Evolutionary conservation across 2,329 filamentous ascomycete genomes (phyloP), one percentile per base, ranked within the genome.

Genomic region (Teratosphaeria nubilosa): DNA sequence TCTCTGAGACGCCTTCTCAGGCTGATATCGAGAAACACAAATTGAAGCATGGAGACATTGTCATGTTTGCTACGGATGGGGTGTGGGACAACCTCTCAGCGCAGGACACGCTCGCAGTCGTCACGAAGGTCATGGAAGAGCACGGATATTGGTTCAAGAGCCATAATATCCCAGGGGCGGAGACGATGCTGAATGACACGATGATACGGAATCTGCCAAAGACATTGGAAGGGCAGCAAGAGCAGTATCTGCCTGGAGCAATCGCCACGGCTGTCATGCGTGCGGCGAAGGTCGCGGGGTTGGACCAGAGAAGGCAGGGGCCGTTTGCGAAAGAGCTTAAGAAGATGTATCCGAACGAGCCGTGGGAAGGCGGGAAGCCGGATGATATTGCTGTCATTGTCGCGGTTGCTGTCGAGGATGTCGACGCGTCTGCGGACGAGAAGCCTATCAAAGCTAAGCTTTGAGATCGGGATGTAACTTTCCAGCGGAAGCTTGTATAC

Each of bases 261-360:
- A 77, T 99, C 5, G 92, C 94, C 0, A 83, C 86, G 2, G 86
- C 88, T 37, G 86, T 99, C 58, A 86, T 90, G 16, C 79, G 81
- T 10, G 88, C 91, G 56, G 92, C 94, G 5, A 96, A 96, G 74
- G 78, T 82, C 7, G 91, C 91, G 6, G 95, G 91, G 69, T 74
- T 89, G 59, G 91, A 96, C 73, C 82, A 80, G 54, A 90, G 87
- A 68, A 77, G 89, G 56, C 89, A 97, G 71, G 91, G 92, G 0
- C 94, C 94, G 0, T 99, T 99, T 73, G 91, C 94, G 48, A 96
- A 90, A 74, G 91, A 96, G 73, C 90, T 96, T 22, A 90, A 94
- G 71, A 88, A 86, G 69, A 86, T 88, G 69, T 95, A 89, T 66
- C 92, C 94, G 0, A 79, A 86, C 41, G 92, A 97, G 73, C 83